These are phyloP conservation scores for Penstemon barbatus DNA, from an alignment of 257 asterid species.

Conservation along the genomic window DNA sequence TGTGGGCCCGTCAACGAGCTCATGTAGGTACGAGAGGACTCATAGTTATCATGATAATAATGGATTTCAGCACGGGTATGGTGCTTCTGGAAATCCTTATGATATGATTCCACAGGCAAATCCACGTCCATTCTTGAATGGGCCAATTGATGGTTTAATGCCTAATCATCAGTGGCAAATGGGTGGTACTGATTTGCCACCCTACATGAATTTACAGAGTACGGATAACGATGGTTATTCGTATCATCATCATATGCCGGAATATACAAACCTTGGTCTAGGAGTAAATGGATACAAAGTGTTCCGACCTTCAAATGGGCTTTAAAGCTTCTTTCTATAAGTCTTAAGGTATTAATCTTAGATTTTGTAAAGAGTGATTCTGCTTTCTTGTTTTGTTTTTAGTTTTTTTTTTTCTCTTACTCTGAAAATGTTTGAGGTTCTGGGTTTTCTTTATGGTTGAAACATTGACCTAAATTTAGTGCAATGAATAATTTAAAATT, in stretches of 20 bases:
- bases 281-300: conserved; percentile 63
- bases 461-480: not conserved
- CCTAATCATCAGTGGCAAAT: conserved; percentile 67
- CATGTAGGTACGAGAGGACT: conserved; percentile 56
- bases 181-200: conserved; percentile 48
- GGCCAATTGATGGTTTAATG: conserved; percentile 55
- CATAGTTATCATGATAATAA: conserved; percentile 50
- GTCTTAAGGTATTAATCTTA: conserved; percentile 21
- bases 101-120: conserved; percentile 52
- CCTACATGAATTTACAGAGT: conserved; percentile 39
- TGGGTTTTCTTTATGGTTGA: not conserved
- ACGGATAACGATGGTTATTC: conserved; percentile 51
- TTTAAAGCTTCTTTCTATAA: conserved; percentile 30
- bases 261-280: conserved; percentile 47
- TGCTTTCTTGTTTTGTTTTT: conserved; percentile 19
- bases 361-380: conserved; percentile 42
- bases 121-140: conserved; percentile 43
- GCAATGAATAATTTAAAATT: not conserved
- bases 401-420: conserved; percentile 1
- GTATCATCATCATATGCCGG: conserved; percentile 56
- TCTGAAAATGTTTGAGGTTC: conserved; percentile 2
- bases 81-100: conserved; percentile 40
- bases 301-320: conserved; percentile 77
- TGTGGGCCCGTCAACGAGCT: conserved; percentile 22
- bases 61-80: conserved; percentile 46